phyloP scores from a whole-genome alignment of 1,284 basidiomycete species.

The Ganoderma lucidum region DNA sequence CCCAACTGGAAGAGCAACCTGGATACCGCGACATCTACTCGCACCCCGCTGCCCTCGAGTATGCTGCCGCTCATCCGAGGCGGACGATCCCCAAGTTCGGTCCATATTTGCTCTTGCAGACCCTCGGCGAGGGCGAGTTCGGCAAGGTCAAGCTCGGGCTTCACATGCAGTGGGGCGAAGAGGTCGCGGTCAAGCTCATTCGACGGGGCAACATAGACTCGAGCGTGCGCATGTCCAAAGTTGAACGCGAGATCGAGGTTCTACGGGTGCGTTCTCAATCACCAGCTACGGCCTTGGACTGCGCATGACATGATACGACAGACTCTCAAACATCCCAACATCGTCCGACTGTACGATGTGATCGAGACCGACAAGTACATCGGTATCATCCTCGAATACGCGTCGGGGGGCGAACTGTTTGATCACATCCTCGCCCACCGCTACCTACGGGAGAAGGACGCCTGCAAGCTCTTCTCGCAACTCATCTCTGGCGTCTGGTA shows the following conservation, averaged over 20 bases:
- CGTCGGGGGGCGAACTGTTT: constrained; percentile 97
- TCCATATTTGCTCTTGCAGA: constrained; percentile 94
- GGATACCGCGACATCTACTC: constrained; percentile 77
- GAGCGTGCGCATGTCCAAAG: constrained; percentile 90
- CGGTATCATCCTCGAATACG: constrained; percentile 99
- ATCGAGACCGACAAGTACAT: constrained; percentile 99
- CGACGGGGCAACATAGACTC: constrained; percentile 92
- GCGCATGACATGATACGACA: constrained; percentile 43
- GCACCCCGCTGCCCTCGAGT: constrained; percentile 89
- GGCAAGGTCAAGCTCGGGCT: constrained; percentile 99
- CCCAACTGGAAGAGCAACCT: constrained; percentile 53
- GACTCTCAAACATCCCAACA: constrained; percentile 97
- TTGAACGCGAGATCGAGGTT: constrained; percentile 98
- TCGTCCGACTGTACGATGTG: constrained; percentile 97
- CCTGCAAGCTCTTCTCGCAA: constrained; percentile 96
- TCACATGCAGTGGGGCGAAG: constrained; percentile 94
- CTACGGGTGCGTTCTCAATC: constrained; percentile 73
- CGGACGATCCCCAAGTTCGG: constrained; percentile 93
- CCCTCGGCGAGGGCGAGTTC: constrained; percentile 98
- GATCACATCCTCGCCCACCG: constrained; percentile 99
- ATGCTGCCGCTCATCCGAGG: constrained; percentile 83
- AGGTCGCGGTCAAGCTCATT: constrained; percentile 99
- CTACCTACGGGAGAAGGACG: constrained; percentile 95
- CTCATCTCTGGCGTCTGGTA: constrained; percentile 99
- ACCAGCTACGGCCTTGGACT: constrained; percentile 21